phyloP scores from a whole-genome alignment of 768 basidiomycete species.

The Clitopilus hobsonii region DNA sequence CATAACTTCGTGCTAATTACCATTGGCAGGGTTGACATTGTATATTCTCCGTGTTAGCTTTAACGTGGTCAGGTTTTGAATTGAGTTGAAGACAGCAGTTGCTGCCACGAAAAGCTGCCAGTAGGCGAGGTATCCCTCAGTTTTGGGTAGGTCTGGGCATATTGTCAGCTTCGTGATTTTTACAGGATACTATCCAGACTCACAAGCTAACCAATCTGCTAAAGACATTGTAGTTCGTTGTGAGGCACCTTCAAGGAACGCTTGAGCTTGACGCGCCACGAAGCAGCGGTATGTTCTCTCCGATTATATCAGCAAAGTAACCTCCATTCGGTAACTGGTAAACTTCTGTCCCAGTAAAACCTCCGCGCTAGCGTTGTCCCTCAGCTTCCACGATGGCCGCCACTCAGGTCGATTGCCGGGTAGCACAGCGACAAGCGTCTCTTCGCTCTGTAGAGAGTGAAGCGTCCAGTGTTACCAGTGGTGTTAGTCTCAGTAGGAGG shows the following conservation, averaged over 20 bases:
- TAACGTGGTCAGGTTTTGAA: slow-evolving; percentile 78
- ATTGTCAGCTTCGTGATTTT: neutral
- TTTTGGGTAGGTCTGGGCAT: slow-evolving; percentile 54
- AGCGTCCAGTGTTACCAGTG: slow-evolving; percentile 41
- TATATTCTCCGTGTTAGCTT: slow-evolving; percentile 80
- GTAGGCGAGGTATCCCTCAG: slow-evolving; percentile 70
- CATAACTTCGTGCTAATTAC: slow-evolving; percentile 20
- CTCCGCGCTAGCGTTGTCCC: neutral
- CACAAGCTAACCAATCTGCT: slow-evolving; percentile 5
- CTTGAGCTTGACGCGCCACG: neutral
- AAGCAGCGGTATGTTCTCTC: slow-evolving; percentile 13
- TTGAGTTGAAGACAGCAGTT: slow-evolving; percentile 79
- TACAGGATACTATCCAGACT: neutral
- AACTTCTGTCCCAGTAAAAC: neutral
- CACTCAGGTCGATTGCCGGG: slow-evolving; percentile 7
- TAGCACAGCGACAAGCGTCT: slow-evolving; percentile 28
- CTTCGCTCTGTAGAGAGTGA: slow-evolving; percentile 46
- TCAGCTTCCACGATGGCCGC: slow-evolving; percentile 22
- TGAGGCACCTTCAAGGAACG: neutral
- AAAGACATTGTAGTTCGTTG: neutral
- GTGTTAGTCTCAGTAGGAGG: slow-evolving; percentile 46
- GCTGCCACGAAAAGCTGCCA: slow-evolving; percentile 85
- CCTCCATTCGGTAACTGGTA: slow-evolving; percentile 8
- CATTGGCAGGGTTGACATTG: slow-evolving; percentile 33
- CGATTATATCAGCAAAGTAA: slow-evolving; percentile 6